These are phyloP conservation scores for Sphagnum tenellum DNA, from an alignment of 225 moss, liverwort and hornwort species.

Conservation along the genomic window DNA sequence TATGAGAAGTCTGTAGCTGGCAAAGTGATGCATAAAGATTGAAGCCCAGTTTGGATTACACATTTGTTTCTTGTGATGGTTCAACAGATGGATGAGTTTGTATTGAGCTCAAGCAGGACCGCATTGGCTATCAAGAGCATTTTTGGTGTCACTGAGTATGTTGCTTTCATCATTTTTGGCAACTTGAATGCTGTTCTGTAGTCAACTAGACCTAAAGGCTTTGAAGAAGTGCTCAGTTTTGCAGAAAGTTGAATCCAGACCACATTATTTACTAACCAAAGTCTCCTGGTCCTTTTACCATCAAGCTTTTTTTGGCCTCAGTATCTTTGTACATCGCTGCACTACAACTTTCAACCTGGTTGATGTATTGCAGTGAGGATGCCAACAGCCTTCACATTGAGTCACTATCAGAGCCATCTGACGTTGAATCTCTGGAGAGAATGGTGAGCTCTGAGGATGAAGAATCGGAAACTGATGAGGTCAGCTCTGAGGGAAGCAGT, in stretches of 20 bases:
- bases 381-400: slow-evolving; percentile 86
- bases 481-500: slow-evolving; percentile 15
- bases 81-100: slow-evolving; percentile 80
- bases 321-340: too few species aligned
- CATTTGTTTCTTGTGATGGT: too few species aligned
- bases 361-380: slow-evolving; percentile 56
- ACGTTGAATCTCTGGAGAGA: slow-evolving; percentile 82
- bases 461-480: slow-evolving; percentile 52
- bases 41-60: too few species aligned
- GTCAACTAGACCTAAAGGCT: too few species aligned
- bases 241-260: too few species aligned
- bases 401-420: slow-evolving; percentile 77
- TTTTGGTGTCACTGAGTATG: slow-evolving; percentile 93
- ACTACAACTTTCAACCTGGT: too few species aligned
- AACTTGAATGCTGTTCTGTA: neutral
- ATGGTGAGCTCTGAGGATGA: slow-evolving; percentile 50
- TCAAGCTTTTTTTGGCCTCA: too few species aligned
- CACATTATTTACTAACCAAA: too few species aligned
- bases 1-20: too few species aligned
- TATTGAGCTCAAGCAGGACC: slow-evolving; percentile 57
- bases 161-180: slow-evolving; percentile 5
- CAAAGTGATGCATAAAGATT: too few species aligned
- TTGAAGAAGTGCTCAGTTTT: too few species aligned
- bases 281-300: too few species aligned
- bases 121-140: slow-evolving; percentile 80